Evolutionary conservation across 176 grass and related monocot species (phyloP).

Genomic region (Raddia distichophylla): DNA sequence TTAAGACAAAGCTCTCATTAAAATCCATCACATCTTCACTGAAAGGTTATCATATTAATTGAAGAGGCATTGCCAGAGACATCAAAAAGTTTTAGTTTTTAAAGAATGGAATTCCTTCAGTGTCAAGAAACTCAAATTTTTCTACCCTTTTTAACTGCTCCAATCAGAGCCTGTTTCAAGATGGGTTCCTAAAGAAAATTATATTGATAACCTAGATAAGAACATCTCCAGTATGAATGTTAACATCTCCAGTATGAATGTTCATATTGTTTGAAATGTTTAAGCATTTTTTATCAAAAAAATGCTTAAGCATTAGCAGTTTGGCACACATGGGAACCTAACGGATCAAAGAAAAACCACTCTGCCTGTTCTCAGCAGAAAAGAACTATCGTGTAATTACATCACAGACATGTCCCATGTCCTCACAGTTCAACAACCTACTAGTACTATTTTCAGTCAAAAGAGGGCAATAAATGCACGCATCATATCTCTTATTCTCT

Average conservation of each 20-base stretch:
- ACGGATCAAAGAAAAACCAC: neutral
- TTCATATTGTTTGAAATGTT: slow-evolving; percentile 12
- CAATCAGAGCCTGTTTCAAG: slow-evolving; percentile 1
- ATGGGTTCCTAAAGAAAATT: slow-evolving; percentile 7
- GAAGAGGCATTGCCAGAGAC: slow-evolving; percentile 5
- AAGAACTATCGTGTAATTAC: slow-evolving; percentile 19
- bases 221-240: neutral
- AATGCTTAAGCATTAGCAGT: slow-evolving; percentile 15
- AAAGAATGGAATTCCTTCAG: neutral
- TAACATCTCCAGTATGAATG: neutral
- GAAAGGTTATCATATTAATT: slow-evolving; percentile 6
- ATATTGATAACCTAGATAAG: slow-evolving; percentile 1
- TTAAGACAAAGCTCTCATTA: slow-evolving; percentile 20
- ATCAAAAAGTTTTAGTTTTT: neutral
- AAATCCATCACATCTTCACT: slow-evolving; percentile 27
- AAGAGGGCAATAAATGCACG: slow-evolving; percentile 16
- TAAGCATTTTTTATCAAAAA: slow-evolving; percentile 4
- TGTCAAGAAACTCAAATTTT: slow-evolving; percentile 28
- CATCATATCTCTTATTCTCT: neutral
- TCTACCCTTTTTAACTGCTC: slow-evolving; percentile 32
- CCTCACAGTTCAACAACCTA: slow-evolving; percentile 13
- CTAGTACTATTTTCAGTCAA: slow-evolving; percentile 5
- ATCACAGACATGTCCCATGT: slow-evolving; percentile 11
- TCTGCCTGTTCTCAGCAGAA: neutral
- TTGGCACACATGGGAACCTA: slow-evolving; percentile 4